These are phyloP conservation scores for Xylariales sp. DNA, from an alignment of 2,329 filamentous ascomycete genomes.

Conservation along the genomic window DNA sequence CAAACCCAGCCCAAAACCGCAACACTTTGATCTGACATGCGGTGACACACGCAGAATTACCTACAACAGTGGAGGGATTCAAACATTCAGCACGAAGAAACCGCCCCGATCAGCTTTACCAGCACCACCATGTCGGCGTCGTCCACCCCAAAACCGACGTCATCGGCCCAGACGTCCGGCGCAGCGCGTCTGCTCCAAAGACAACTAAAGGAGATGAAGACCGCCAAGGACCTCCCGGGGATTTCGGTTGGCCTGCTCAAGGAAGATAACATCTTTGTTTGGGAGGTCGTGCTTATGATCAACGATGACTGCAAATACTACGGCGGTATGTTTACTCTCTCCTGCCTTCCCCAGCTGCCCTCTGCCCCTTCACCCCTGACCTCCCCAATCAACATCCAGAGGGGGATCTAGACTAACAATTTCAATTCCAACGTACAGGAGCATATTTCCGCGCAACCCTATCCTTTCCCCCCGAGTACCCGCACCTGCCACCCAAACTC, in stretches of 20 bases:
- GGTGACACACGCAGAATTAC: too few species aligned
- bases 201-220: conserved; percentile 93
- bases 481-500: conserved; percentile 81
- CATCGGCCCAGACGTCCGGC: conserved; percentile 42
- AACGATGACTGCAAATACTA: conserved; percentile 91
- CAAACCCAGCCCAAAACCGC: too few species aligned
- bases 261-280: conserved; percentile 87
- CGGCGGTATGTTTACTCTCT: conserved; percentile 58
- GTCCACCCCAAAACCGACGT: conserved; percentile 39
- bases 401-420: neutral
- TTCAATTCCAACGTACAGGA: conserved; percentile 45
- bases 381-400: neutral
- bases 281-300: conserved; percentile 99
- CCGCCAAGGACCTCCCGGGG: conserved; percentile 83
- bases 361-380: neutral
- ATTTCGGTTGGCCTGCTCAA: conserved; percentile 88
- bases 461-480: conserved; percentile 80
- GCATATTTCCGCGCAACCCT: conserved; percentile 88
- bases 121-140: too few species aligned
- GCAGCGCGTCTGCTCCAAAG: conserved; percentile 71
- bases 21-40: too few species aligned
- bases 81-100: too few species aligned
- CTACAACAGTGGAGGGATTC: too few species aligned
- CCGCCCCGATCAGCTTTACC: too few species aligned
- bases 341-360: neutral